Conservation (phyloP, 2,329 filamentous ascomycete genomes). For the Microsporum ferrugineum region DNA sequence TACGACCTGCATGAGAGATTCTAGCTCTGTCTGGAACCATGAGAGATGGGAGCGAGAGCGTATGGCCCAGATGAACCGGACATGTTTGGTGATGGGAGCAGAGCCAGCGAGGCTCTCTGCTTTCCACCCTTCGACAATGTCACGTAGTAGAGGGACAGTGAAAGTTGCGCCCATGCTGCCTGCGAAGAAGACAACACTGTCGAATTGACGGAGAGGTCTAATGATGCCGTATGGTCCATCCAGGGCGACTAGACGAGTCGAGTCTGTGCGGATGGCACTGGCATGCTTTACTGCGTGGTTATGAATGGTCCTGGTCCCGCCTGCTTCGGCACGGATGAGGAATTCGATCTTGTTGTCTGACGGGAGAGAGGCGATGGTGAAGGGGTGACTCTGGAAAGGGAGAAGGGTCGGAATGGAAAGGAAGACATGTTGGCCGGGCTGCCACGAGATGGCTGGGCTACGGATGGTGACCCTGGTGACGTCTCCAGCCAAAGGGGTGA, state of each 20-base stretch:
- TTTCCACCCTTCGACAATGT: conserved; percentile 41
- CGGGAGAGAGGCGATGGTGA: conserved; percentile 50
- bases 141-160: conserved; percentile 44
- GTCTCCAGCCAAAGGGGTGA: conserved; percentile 42
- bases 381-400: conserved; percentile 53
- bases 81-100: conserved; percentile 31
- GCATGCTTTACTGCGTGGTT: conserved; percentile 38
- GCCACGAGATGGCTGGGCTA: conserved; percentile 47
- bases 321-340: conserved; percentile 43
- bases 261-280: conserved; percentile 5
- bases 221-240: conserved; percentile 45
- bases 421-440: conserved; percentile 52
- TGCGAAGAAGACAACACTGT: conserved; percentile 49
- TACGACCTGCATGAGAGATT: conserved; percentile 35
- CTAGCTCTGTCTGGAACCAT: conserved; percentile 45
- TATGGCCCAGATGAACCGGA: conserved; percentile 50
- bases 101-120: neutral
- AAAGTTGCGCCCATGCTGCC: conserved; percentile 51
- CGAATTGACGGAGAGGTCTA: conserved; percentile 46
- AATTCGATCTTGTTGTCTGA: conserved; percentile 47
- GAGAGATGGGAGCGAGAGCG: conserved; percentile 42
- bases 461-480: conserved; percentile 47
- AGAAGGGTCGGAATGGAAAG: conserved; percentile 46
- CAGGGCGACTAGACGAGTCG: conserved; percentile 34
- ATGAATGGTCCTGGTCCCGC: conserved; percentile 43